Evolutionary conservation across 208 protist species (phyloP).

Genomic region (Crithidia mellificae): DNA sequence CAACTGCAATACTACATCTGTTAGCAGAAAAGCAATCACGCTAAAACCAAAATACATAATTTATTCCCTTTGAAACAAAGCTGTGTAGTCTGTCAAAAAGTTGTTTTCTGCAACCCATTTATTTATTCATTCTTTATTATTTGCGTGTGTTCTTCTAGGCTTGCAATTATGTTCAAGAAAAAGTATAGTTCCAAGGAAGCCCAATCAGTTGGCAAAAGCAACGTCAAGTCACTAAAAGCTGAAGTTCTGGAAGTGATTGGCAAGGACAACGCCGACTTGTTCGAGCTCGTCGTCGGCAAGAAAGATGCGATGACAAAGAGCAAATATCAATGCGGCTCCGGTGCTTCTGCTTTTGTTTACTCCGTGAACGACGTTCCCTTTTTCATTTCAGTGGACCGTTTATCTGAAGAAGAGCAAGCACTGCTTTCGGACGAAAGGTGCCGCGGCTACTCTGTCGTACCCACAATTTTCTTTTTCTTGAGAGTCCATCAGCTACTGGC

Average conservation of each 20-base stretch:
- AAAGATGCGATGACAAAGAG: conserved; percentile 43
- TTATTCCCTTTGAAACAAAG: too few relatives aligned
- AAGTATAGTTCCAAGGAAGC: conserved; percentile 56
- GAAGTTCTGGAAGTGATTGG: conserved; percentile 39
- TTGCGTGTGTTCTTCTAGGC: too few relatives aligned
- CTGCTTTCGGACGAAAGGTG: conserved; percentile 15
- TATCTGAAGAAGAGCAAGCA: conserved; percentile 36
- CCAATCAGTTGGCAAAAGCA: conserved; percentile 47
- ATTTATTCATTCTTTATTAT: too few relatives aligned
- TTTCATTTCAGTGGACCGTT: conserved; percentile 45
- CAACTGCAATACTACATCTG: too few relatives aligned
- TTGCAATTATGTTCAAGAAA: conserved; percentile 71
- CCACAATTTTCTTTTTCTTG: conserved; percentile 73
- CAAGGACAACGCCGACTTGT: conserved; percentile 35
- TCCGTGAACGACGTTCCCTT: conserved; percentile 60
- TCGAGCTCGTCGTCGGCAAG: conserved; percentile 62
- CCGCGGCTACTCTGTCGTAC: conserved; percentile 27
- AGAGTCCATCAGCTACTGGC: conserved; percentile 32
- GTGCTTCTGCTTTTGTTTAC: conserved; percentile 45
- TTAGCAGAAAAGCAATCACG: too few relatives aligned
- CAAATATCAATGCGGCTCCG: conserved; percentile 46
- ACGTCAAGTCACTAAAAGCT: conserved; percentile 53
- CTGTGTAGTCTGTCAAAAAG: too few relatives aligned
- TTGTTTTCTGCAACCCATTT: too few relatives aligned
- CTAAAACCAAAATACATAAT: too few relatives aligned